Base-by-base conservation (phyloP, 2,329 filamentous ascomycete genomes). In the Xylariaceae sp. region DNA sequence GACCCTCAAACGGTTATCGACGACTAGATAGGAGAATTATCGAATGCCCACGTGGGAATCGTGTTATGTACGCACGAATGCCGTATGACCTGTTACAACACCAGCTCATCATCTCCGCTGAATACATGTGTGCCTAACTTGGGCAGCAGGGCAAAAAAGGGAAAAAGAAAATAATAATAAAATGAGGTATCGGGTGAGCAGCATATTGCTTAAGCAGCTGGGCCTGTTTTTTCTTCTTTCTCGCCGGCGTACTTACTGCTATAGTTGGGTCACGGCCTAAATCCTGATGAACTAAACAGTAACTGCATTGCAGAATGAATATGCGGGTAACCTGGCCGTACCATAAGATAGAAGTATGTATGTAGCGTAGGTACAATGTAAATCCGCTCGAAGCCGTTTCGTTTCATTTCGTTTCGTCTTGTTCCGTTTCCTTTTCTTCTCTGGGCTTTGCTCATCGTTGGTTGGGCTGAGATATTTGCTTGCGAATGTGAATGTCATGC, bases 31-130 rank as follows among this genome's bases (percentile, higher is more conserved):
- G 19, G 19, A 37, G 35, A 40, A 45, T 46, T 35, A 40, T 51
- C 29, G 43, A n/a, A 12, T 26, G 40, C 34, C 57, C 57, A 59
- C 57, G 57, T 59, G 57, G 57, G 40, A 40, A 50, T 48, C 39
- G 49, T 32, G 43, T 46, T 52, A 57, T 57, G 47, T 53, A 54
- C 53, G 53, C 49, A 51, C 26, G 42, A 43, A 49, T 47, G 57
- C 46, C 6, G 57, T 59, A 54, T 19, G 27, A 59, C 54, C 44
- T 54, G n/a, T 44, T 42, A 54, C 54, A 37, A 34, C 57, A 32
- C 44, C 47, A 34, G 45, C 29, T 6, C 31, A n/a, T 44, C 19
- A n/a, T 19, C 8, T 27, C 31, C 40, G 40, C 29, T 12, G 12
- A 32, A 35, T 34, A 11, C 7, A 30, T 26, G 5, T 34, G 43